These are phyloP conservation scores for Mucor lusitanicus DNA, from an alignment of 371 early-diverging fungal species.

Conservation along the genomic window DNA sequence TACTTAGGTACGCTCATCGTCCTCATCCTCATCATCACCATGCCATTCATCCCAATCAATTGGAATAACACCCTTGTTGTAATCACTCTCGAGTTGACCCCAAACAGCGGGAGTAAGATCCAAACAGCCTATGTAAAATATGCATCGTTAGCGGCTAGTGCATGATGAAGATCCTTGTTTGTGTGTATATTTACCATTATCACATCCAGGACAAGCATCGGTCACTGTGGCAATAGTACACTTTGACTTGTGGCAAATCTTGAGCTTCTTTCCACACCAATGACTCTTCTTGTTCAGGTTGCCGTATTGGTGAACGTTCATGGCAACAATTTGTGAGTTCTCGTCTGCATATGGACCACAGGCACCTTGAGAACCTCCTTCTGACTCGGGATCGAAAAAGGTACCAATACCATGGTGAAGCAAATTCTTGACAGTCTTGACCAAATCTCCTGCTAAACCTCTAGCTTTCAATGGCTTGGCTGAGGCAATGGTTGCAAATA, in stretches of 20 bases:
- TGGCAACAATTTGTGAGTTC: constrained; percentile 37
- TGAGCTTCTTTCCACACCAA: constrained; percentile 43
- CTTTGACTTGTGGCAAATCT: constrained; percentile 25
- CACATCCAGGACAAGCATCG: constrained; percentile 41
- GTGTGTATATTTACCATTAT: constrained; percentile 23
- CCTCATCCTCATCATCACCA: constrained; percentile 11
- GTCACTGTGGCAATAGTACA: constrained; percentile 32
- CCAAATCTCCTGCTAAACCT: constrained; percentile 13
- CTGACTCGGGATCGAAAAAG: constrained; percentile 32
- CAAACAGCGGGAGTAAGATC: constrained; percentile 70
- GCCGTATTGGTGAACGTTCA: constrained; percentile 43
- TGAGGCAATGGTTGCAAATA: not conserved
- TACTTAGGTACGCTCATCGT: constrained; percentile 5
- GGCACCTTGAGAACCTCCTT: constrained; percentile 37
- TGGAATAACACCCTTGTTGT: constrained; percentile 51
- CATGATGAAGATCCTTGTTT: not conserved
- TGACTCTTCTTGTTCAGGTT: constrained; percentile 29
- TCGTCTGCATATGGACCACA: constrained; percentile 33
- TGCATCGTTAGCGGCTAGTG: not conserved
- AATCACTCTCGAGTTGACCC: constrained; percentile 46
- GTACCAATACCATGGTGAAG: constrained; percentile 23
- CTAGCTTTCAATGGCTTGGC: constrained; percentile 14
- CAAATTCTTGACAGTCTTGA: constrained; percentile 7
- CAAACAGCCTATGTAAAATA: constrained; percentile 15
- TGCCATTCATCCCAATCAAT: constrained; percentile 52